Percentiles rank a stretch among this genome's conserved stretches.
These are phyloP conservation scores for Nissolia schottii DNA, from an alignment of 306 rosid genomes.

Conservation along the genomic window DNA sequence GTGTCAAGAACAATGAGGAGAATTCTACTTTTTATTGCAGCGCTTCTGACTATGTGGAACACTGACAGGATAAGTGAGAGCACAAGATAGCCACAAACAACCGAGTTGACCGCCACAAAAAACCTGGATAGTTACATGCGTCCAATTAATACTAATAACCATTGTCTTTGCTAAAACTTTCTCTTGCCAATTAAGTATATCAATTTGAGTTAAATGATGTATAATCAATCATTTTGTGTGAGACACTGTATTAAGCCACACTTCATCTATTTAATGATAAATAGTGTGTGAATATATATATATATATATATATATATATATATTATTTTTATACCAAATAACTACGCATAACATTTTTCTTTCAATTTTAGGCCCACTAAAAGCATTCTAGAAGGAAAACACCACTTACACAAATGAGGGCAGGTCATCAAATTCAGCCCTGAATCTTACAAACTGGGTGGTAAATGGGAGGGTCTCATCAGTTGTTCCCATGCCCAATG, in stretches of 20 bases:
- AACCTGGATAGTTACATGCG: constrained; percentile 38
- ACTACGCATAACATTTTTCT: too few species aligned
- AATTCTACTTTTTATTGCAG: constrained; percentile 40
- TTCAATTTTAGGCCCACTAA: too few species aligned
- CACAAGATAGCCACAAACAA: constrained; percentile 56
- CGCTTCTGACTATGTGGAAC: constrained; percentile 46
- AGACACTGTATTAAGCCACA: too few species aligned
- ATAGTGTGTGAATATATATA: too few species aligned
- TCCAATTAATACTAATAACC: not conserved
- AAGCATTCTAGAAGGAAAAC: not conserved
- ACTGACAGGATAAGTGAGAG: constrained; percentile 47
- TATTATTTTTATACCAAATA: too few species aligned
- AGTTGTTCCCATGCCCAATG: constrained; percentile 38
- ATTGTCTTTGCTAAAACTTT: not conserved
- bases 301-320: too few species aligned
- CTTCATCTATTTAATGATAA: too few species aligned
- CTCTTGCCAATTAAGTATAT: too few species aligned
- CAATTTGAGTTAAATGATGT: too few species aligned
- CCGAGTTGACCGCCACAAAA: constrained; percentile 58
- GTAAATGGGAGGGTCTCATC: constrained; percentile 42
- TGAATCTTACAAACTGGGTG: constrained; percentile 36
- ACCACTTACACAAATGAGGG: constrained; percentile 49
- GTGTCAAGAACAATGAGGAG: constrained; percentile 46
- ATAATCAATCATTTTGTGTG: too few species aligned
- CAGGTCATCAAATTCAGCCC: constrained; percentile 45